Evolutionary conservation across 2,329 filamentous ascomycete species (phyloP), one percentile per base, ranked within the genome.

Genomic region (Thielaviopsis musarum): DNA sequence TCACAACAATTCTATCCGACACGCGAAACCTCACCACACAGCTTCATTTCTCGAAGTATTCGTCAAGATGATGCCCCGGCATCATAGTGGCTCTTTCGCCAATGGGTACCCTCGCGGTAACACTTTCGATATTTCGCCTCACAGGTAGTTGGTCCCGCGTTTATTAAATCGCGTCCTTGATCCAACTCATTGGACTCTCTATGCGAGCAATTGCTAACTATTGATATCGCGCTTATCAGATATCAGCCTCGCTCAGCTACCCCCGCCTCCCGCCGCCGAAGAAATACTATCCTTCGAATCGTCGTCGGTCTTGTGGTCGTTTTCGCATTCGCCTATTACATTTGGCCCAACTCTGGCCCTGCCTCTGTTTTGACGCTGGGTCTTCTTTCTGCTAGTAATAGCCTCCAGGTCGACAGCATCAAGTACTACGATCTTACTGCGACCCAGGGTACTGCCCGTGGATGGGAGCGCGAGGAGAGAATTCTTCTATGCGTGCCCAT

Each of bases 341-440:
- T 91, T 56, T 87, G 88, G 71, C 81, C 89, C 64, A 62, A 62
- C 52, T 58, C 54, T 15, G 76, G 76, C 70, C 83, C 75, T 66
- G 83, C 73, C 65, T 88, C 74, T 69, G 77, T 75, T 68, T 78
- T 74, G 68, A 86, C 87, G 0, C 75, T 94, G 55, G 87, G 86
- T 30, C 77, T 91, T 41, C 74, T 91, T 56, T 82, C 83, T 48
- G 74, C 78, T 22, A 74, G 75, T 57, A 82, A 85, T 57, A 84
- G 87, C 65, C 80, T 88, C 63, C 84, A 95, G 67, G 82, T 97
- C 61, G 89, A 97, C 70, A 97, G 91, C 1, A 88, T 98, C 62
- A 88, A 91, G 70, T 97, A 98, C 73, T 97, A 97, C 73, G 93
- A 98, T 70, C 77, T 98, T 63, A 86, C 85, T 65, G 88, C 93